Evolutionary conservation across 2,329 filamentous ascomycete species (phyloP).

Genomic region (Aspergillus neotritici): DNA sequence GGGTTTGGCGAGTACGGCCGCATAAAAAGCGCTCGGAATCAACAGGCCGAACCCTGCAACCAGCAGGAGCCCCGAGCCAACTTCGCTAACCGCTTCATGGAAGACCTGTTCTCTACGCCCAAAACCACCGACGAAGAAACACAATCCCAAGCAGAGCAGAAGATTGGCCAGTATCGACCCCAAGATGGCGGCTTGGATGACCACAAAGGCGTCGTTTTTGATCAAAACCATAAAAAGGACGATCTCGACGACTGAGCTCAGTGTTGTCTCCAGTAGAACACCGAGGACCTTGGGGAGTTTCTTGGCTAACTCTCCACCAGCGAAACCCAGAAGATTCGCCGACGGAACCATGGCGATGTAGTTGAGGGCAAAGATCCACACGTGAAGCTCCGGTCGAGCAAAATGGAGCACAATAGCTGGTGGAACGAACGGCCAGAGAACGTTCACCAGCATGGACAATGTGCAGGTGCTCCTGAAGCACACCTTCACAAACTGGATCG

Average conservation of each 20-base stretch:
- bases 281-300: slow-evolving; percentile 68
- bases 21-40: slow-evolving; percentile 44
- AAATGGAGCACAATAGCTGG: slow-evolving; percentile 63
- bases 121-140: slow-evolving; percentile 72
- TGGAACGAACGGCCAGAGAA: slow-evolving; percentile 71
- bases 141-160: slow-evolving; percentile 70
- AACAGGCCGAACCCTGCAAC: slow-evolving; percentile 60
- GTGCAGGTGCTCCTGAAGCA: slow-evolving; percentile 59
- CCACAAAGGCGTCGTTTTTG: slow-evolving; percentile 52
- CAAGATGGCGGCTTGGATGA: slow-evolving; percentile 77
- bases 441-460: slow-evolving; percentile 60
- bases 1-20: slow-evolving; percentile 42
- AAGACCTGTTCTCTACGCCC: slow-evolving; percentile 63
- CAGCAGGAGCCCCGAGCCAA: slow-evolving; percentile 68
- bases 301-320: slow-evolving; percentile 63
- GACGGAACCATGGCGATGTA: slow-evolving; percentile 74
- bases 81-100: slow-evolving; percentile 70
- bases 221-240: slow-evolving; percentile 76
- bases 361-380: slow-evolving; percentile 63
- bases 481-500: slow-evolving; percentile 58
- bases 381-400: slow-evolving; percentile 50
- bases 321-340: slow-evolving; percentile 70
- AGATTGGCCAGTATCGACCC: slow-evolving; percentile 79
- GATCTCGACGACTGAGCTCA: slow-evolving; percentile 74
- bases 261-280: slow-evolving; percentile 46